phyloP scores from a whole-genome alignment of 371 early-diverging fungal species.

The Mortierella sp. region DNA sequence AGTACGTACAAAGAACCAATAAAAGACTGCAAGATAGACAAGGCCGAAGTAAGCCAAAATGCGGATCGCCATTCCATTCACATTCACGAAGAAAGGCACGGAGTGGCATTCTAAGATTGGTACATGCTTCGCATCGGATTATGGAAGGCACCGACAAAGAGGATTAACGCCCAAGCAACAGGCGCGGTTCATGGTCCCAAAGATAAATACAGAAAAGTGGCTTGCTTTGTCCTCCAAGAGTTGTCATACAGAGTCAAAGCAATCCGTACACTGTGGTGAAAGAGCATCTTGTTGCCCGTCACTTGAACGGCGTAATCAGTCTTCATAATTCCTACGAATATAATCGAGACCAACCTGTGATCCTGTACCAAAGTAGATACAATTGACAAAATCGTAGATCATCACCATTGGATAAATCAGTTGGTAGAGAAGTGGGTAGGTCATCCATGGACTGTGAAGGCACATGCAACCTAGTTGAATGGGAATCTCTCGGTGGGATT shows the following conservation, averaged over 20 bases:
- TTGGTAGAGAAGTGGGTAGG: constrained; percentile 73
- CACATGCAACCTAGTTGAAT: constrained; percentile 69
- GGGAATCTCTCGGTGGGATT: constrained; percentile 63
- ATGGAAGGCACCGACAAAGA: constrained; percentile 41
- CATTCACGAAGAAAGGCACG: constrained; percentile 30
- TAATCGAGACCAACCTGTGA: constrained; percentile 63
- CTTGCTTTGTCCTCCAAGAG: constrained; percentile 71
- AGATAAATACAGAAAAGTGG: not conserved
- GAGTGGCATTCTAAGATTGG: constrained; percentile 27
- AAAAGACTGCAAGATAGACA: constrained; percentile 19
- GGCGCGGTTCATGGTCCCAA: constrained; percentile 27
- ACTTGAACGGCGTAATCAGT: constrained; percentile 62
- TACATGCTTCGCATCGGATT: constrained; percentile 31
- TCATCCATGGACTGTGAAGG: constrained; percentile 77
- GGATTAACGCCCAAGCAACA: constrained; percentile 38
- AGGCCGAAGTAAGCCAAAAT: constrained; percentile 13
- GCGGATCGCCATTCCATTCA: constrained; percentile 20
- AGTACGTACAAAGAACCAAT: constrained; percentile 48
- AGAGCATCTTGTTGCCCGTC: constrained; percentile 59
- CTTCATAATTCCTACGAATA: constrained; percentile 64
- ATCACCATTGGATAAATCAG: constrained; percentile 76
- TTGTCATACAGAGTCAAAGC: constrained; percentile 72
- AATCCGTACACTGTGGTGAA: constrained; percentile 67
- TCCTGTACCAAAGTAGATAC: constrained; percentile 52
- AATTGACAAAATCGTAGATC: constrained; percentile 66